Evolutionary conservation across 1,139 yeast genomes (phyloP), one percentile per base, ranked within the genome.

Genomic region (Yarrowia galli): DNA sequence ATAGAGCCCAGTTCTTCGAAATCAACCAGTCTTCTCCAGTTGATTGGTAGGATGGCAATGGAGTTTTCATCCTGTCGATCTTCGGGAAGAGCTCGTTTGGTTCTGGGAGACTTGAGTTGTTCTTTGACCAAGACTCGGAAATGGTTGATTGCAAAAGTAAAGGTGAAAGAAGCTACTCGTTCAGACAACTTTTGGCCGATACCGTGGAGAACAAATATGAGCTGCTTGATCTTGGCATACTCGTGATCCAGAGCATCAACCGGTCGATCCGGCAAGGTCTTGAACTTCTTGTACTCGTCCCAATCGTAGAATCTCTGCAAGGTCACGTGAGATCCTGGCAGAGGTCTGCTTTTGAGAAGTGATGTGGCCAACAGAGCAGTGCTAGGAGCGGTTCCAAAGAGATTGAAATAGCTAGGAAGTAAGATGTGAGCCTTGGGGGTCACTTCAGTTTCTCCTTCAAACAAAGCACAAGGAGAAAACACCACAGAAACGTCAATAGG

Each of bases 121-220:
- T 76, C 75, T 8, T 75, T 73, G 53, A 79, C 73, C 36, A 73
- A 67, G 4, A 76, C 85, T 68, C 97, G 81, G 71, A 92, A 79
- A 22, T 85, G 83, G 74, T 90, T 92, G 68, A 92, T 86, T 35
- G 95, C 92, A 76, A 92, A 97, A 5, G 95, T 88, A 78, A 95
- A 95, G 75, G 92, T 92, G 63, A 92, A 87, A 45, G 91, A 87
- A 71, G 92, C 92, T 72, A 89, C 89, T 72, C 87, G 87, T 67
- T 87, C 85, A 3, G 97, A 96, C 69, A 95, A 81, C 51, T 89
- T 87, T 76, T 95, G 99, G 1, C 98, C 98, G 71, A 95, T 91
- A 0, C 99, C 98, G 77, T 95, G 99, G 60, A 93, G 84, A 71
- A 97, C 95, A 20, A 95, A 80, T 1, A 93, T 85, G 68, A 95